Base-by-base conservation (phyloP, 768 basidiomycete species). In the Hygrophorus pudorinus region DNA sequence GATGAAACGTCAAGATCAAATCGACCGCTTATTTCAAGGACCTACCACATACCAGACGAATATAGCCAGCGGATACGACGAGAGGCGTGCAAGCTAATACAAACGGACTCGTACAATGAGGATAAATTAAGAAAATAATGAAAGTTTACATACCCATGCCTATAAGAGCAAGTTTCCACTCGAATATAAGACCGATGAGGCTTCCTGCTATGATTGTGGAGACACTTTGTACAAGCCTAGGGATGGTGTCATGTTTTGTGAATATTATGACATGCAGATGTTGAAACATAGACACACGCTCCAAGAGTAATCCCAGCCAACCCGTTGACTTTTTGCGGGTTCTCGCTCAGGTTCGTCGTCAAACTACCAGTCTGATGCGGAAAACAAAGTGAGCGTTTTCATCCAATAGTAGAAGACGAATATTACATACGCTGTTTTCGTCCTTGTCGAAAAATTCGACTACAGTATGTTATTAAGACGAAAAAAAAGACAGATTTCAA, bases 381-480 rank as follows among this genome's bases (percentile, higher is more conserved):
- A n/a, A 20, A 16, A 17, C 17, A 8, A 28, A 11, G 41, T 59
- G 42, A 50, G 13, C 17, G 2, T 20, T 24, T 21, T 3, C 10
- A 38, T 28, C 4, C 18, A 18, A 21, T 10, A 17, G 14, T 7
- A 24, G 30, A 18, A 42, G 29, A 14, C 8, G n/a, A 16, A 45
- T 2, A 11, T 7, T 18, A 63, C 76, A 53, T 59, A 80, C 80
- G 46, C 70, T 85, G 58, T 96, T 79, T 60, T 81, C 77, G 18
- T 90, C 87, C 63, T 77, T 79, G 62, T 96, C 91, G 47, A 93
- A 96, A 70, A 81, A 93, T 48, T 81, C 83, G 53, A 88, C 80
- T 84, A 39, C 41, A 45, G 38, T 7, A 11, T 38, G 3, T 9
- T 11, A 36, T 14, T 8, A 27, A 12, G 2, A 16, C 48, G 41